These are phyloP conservation scores for Fusarium globosum DNA, from an alignment of 2,329 filamentous ascomycete species.

Conservation along the genomic window DNA sequence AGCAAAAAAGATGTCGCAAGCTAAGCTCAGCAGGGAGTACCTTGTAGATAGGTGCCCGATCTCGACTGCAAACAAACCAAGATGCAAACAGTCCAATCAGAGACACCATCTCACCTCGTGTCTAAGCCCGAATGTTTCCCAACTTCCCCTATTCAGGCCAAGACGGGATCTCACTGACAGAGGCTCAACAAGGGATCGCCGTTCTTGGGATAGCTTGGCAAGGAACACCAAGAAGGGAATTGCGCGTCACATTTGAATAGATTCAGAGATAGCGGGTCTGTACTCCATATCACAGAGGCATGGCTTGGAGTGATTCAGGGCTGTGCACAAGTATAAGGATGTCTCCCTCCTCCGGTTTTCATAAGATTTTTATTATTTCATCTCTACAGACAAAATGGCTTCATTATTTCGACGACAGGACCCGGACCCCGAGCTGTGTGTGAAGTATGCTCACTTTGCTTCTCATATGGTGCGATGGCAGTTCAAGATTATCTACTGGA, in stretches of 20 bases:
- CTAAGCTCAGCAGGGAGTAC: constrained; percentile 7
- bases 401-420: constrained; percentile 36
- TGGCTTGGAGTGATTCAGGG: constrained; percentile 9
- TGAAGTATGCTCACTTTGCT: constrained; percentile 58
- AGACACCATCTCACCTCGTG: constrained; percentile 22
- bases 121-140: constrained; percentile 16
- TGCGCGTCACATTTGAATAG: constrained; percentile 40
- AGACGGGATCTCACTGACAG: constrained; percentile 6
- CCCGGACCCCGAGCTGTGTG: constrained; percentile 47
- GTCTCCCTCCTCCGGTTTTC: background rate
- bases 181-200: constrained; percentile 39
- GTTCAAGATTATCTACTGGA: constrained; percentile 61
- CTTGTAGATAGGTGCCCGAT: constrained; percentile 44
- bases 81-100: constrained; percentile 33
- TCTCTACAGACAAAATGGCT: constrained; percentile 27
- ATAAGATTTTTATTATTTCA: background rate
- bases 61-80: constrained; percentile 36
- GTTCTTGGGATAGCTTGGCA: constrained; percentile 37
- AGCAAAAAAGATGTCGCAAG: constrained; percentile 10
- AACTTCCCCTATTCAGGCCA: constrained; percentile 21
- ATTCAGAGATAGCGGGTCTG: constrained; percentile 30
- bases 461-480: constrained; percentile 54
- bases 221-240: constrained; percentile 34
- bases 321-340: constrained; percentile 33
- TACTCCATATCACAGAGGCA: constrained; percentile 23